Base-by-base conservation (phyloP, 129 eudicot genomes). In the Sambucus nigra region DNA sequence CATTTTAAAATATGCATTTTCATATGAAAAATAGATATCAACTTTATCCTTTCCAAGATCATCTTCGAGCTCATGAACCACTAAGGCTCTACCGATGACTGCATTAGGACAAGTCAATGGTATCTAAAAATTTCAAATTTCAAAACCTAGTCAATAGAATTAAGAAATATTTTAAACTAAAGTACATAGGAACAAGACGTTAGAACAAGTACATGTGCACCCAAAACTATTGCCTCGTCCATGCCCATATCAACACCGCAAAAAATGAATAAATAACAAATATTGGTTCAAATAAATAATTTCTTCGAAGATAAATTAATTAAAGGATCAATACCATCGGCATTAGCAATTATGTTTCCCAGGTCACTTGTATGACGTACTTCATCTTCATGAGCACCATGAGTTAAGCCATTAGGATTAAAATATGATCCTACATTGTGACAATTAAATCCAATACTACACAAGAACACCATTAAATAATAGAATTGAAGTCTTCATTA, bases 281-380 rank as follows among this genome's bases (percentile, higher is more conserved):
- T 21, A 5, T 26, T 15, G 27, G 42, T 7, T 19, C 4, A 8
- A 15, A 14, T 38, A 35, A 35, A 35, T n/a, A n/a, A n/a, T n/a
- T n/a, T n/a, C n/a, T n/a, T n/a, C n/a, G 42, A 35, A 23, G 24
- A 55, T 35, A 13, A 51, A 17, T 50, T 17, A 16, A 13, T 45
- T 45, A 23, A 8, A 1, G 23, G 12, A 18, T 7, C 25, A 6
- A 12, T 82, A 91, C 99, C 99, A 49, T 91, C 94, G 49, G 95
- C 83, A 55, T 86, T 82, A 63, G 99, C 99, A 74, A 91, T 78
- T 63, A 91, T 86, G 99, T 91, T 91, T 91, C 99, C 99, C 99
- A 91, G 99, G 95, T 91, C 99, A 64, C 99, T 95, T 95, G 99
- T 95, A 80, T 91, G 99, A 29, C 99, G 95, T 68, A 74, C 70